These are phyloP conservation scores for Exophiala sideris DNA, from an alignment of 2,329 filamentous ascomycete genomes.

Conservation along the genomic window DNA sequence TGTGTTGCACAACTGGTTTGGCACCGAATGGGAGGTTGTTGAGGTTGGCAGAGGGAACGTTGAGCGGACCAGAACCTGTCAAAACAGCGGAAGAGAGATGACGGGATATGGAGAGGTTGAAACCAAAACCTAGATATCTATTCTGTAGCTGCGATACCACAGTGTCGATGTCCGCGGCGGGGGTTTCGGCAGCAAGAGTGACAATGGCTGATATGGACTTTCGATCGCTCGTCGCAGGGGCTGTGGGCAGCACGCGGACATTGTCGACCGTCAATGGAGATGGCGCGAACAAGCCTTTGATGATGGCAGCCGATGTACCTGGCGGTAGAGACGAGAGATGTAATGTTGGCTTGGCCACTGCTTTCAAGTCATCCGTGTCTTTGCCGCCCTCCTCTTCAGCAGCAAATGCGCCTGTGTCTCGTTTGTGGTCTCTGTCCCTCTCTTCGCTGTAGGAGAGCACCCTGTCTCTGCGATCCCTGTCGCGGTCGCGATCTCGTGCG, in stretches of 20 bases:
- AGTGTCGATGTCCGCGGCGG: constrained; percentile 77
- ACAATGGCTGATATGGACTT: constrained; percentile 76
- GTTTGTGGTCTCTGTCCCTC: constrained; percentile 3
- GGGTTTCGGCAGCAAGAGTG: constrained; percentile 73
- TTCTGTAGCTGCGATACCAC: constrained; percentile 76
- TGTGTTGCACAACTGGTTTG: constrained; percentile 56
- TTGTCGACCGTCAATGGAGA: constrained; percentile 64
- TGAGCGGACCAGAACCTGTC: constrained; percentile 51
- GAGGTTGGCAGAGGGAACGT: constrained; percentile 44
- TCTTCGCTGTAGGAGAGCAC: constrained; percentile 18
- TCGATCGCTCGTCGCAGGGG: constrained; percentile 56
- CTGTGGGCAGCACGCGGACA: constrained; percentile 65
- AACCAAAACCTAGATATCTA: constrained; percentile 79
- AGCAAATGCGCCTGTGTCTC: constrained; percentile 3
- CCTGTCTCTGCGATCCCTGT: constrained; percentile 11
- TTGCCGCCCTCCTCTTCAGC: constrained; percentile 12
- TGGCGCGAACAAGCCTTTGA: constrained; percentile 47
- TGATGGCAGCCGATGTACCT: constrained; percentile 47
- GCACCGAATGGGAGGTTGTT: constrained; percentile 72
- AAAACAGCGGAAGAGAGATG: constrained; percentile 75
- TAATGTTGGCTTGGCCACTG: constrained; percentile 53
- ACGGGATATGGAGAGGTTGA: constrained; percentile 73
- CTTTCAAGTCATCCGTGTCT: constrained; percentile 39
- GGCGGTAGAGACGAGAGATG: constrained; percentile 54
- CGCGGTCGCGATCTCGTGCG: constrained; percentile 35